These are phyloP conservation scores for Dalbergia cochinchinensis DNA, from an alignment of 306 rosid species.

Conservation along the genomic window DNA sequence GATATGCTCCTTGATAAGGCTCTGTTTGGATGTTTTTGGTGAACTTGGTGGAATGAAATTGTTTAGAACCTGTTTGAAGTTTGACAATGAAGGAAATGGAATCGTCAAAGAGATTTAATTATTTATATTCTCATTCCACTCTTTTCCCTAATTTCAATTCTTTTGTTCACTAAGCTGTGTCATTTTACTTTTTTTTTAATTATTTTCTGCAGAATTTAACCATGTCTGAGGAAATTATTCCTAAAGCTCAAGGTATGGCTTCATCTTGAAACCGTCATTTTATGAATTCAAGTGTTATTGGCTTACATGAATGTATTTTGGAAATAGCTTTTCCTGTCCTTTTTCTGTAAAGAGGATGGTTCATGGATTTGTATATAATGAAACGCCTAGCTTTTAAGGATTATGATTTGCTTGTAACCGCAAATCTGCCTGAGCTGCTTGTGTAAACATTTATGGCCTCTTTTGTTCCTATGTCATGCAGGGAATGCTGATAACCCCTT, in stretches of 20 bases:
- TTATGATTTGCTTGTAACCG: constrained; percentile 20
- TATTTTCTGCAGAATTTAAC: constrained; percentile 58
- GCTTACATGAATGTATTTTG: constrained; percentile 19
- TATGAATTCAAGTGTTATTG: neutral
- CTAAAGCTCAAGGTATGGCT: constrained; percentile 62
- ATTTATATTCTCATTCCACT: neutral
- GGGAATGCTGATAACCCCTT: constrained; percentile 57
- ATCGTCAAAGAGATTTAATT: neutral
- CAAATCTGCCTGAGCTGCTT: constrained; percentile 14
- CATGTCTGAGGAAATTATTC: constrained; percentile 49
- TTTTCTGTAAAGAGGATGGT: neutral
- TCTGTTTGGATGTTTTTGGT: neutral
- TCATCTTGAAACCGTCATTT: constrained; percentile 24
- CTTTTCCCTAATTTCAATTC: neutral
- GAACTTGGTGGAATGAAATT: constrained; percentile 1
- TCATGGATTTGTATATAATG: neutral
- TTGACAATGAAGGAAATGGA: neutral
- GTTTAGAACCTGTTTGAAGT: neutral
- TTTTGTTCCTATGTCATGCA: constrained; percentile 48
- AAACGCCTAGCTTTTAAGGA: neutral
- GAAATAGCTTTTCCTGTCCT: neutral
- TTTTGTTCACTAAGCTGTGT: neutral
- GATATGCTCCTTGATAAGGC: neutral
- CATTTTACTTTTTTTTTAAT: neutral
- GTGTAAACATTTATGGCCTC: neutral